Conservation (phyloP, 768 basidiomycete genomes). For the Neoboletus brunneissimus region DNA sequence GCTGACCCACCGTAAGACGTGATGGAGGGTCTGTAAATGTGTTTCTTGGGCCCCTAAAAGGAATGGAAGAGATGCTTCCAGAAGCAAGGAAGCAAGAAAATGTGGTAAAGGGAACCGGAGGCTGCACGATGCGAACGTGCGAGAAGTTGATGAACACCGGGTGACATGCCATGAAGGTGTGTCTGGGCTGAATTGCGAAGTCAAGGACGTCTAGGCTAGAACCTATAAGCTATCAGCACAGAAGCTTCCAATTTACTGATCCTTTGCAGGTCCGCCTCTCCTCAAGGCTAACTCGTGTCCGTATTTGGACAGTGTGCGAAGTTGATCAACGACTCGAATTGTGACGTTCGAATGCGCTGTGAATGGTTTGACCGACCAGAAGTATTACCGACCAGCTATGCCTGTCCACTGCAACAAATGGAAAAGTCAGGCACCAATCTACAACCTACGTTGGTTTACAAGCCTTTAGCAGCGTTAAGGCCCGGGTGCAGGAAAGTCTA, state of each 20-base stretch:
- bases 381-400: not conserved
- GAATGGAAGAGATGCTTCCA: not conserved
- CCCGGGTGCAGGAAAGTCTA: not conserved
- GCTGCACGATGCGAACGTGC: constrained; percentile 2
- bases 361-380: not conserved
- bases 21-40: not conserved
- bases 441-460: not conserved
- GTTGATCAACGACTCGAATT: not conserved
- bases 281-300: not conserved
- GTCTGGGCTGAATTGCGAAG: not conserved
- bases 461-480: not conserved
- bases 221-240: not conserved
- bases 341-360: not conserved
- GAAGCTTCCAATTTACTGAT: not conserved
- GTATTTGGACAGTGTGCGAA: not conserved
- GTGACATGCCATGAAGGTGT: constrained; percentile 3
- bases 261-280: not conserved
- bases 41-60: not conserved
- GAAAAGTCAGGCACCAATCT: not conserved
- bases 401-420: not conserved
- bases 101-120: not conserved
- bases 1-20: not conserved
- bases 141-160: not conserved
- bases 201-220: not conserved
- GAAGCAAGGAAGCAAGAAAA: constrained; percentile 5